Evolutionary conservation across 2,329 filamentous ascomycete species (phyloP), one percentile per base, ranked within the genome.

Genomic region (Aureobasidium zeae): DNA sequence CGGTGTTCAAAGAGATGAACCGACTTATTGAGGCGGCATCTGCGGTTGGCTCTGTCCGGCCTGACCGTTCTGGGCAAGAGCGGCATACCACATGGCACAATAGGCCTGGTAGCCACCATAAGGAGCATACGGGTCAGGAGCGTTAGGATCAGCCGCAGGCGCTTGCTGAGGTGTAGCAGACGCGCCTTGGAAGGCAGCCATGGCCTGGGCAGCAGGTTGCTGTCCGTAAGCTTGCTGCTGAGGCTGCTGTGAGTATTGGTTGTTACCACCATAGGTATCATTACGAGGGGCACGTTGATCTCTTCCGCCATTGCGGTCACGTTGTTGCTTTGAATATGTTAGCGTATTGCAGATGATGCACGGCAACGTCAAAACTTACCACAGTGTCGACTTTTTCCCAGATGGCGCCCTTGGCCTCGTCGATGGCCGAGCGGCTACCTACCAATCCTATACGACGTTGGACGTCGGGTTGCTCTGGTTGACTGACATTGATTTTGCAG

Each of bases 401-500:
- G 49, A 94, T 94, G 31, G 85, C 83, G 54, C 72, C 72, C 67
- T 93, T 93, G 25, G 88, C 88, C 51, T 78, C 76, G 41, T 77
- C 77, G 57, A 94, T 91, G 44, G 84, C 79, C 54, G 86, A 81
- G 32, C 76, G 76, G 26, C 75, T 77, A 50, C 87, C 88, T 50
- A 91, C 82, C 32, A 94, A 73, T 33, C 84, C 85, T 57, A 94
- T 94, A 62, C 93, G 84, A 56, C 87, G 80, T 61, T 91, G 81
- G 46, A 79, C 74, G 58, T 94, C 86, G 37, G 83, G 81, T 12
- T 83, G 83, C 25, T 79, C 81, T 6, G 86, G 81, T 55, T 85
- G 84, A 22, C 85, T 84, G 19, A 94, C 87, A 56, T 94, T 94
- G 70, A 94, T 94, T 68, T 94, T 94, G 73, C 88, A 94, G 33